phyloP scores from a whole-genome alignment of 257 asterid species.

The Primulina eburnea region DNA sequence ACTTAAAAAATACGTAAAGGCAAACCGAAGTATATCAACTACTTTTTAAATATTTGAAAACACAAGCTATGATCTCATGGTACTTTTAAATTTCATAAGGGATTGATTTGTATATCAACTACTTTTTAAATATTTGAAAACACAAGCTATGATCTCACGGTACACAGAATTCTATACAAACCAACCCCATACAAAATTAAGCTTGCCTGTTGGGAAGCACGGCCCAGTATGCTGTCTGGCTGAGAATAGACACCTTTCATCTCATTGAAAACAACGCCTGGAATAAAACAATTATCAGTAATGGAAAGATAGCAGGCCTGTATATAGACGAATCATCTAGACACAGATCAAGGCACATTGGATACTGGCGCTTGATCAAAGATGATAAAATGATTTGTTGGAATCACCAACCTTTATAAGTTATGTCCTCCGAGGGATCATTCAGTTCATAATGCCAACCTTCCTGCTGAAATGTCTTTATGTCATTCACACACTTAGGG shows the following conservation, averaged over 20 bases:
- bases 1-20: neutral
- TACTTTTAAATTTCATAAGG: neutral
- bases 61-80: conserved; percentile 2
- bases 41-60: neutral
- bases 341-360: neutral
- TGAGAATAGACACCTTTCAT: conserved; percentile 99
- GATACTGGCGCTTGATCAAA: conserved; percentile 12
- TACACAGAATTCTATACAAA: conserved; percentile 13
- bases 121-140: neutral
- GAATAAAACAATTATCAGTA: conserved; percentile 23
- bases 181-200: conserved; percentile 22
- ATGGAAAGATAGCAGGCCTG: conserved; percentile 14
- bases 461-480: conserved; percentile 95
- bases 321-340: conserved; percentile 1
- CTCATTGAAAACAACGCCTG: conserved; percentile 99
- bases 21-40: conserved; percentile 17
- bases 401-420: conserved; percentile 66
- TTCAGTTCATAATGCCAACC: conserved; percentile 99
- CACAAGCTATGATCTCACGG: conserved; percentile 3
- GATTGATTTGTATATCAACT: too few relatives aligned
- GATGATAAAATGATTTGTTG: conserved; percentile 1
- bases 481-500: conserved; percentile 92
- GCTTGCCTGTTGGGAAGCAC: conserved; percentile 85
- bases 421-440: conserved; percentile 93
- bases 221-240: conserved; percentile 95